phyloP scores from a whole-genome alignment of 805 yeast species.

The Yamadazyma philogaea region DNA sequence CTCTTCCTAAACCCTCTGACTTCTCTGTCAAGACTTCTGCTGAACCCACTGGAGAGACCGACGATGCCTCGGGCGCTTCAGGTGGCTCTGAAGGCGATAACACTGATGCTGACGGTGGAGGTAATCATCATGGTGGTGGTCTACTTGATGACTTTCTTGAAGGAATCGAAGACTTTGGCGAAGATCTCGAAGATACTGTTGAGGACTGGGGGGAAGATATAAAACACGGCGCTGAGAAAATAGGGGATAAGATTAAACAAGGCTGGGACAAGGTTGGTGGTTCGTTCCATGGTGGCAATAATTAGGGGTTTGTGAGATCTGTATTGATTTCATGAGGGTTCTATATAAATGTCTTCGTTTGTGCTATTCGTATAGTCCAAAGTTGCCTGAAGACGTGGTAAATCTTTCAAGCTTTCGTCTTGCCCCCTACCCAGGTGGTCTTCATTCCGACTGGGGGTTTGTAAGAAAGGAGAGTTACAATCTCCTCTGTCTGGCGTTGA shows the following conservation, averaged over 20 bases:
- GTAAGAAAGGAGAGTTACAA: conserved; percentile 14
- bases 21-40: neutral
- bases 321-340: neutral
- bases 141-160: neutral
- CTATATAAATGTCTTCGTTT: neutral
- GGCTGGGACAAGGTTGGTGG: conserved; percentile 1
- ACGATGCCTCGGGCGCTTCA: neutral
- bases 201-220: conserved; percentile 10
- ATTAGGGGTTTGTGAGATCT: neutral
- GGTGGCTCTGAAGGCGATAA: neutral
- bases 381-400: neutral
- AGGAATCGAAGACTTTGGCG: conserved; percentile 15
- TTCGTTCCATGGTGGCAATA: neutral
- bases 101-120: neutral
- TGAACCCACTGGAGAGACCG: neutral
- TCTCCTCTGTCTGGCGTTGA: conserved; percentile 10
- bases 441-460: conserved; percentile 3
- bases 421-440: neutral
- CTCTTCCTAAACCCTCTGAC: conserved; percentile 15
- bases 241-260: conserved; percentile 5
- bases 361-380: neutral
- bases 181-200: conserved; percentile 12
- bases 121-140: neutral
- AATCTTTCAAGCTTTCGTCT: neutral
- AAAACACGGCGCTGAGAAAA: neutral